Conservation (phyloP, 2,329 filamentous ascomycete genomes). For the Dactylonectria estremocensis region DNA sequence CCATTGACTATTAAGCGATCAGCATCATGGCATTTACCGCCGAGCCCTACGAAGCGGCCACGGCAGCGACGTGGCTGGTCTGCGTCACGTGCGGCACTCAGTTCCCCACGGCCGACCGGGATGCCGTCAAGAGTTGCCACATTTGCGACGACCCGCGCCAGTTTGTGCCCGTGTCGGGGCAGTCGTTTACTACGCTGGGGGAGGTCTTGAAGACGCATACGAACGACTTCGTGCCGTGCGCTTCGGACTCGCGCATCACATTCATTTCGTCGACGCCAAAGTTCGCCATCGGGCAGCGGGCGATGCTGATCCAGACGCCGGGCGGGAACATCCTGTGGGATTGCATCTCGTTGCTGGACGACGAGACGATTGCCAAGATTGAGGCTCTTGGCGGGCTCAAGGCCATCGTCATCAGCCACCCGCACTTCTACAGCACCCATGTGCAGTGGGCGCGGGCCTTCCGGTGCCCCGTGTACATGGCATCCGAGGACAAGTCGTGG, state of each 20-base stretch:
- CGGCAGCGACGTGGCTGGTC: constrained; percentile 60
- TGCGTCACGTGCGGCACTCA: constrained; percentile 82
- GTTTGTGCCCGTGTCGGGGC: constrained; percentile 71
- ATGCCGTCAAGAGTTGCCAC: constrained; percentile 69
- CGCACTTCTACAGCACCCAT: constrained; percentile 87
- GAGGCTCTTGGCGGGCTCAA: constrained; percentile 74
- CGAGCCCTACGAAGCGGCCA: constrained; percentile 43
- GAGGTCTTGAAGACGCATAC: constrained; percentile 60
- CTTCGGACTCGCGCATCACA: constrained; percentile 60
- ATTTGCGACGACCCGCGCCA: constrained; percentile 84
- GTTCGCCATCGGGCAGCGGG: constrained; percentile 83
- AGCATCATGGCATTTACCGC: constrained; percentile 35
- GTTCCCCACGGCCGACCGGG: constrained; percentile 62
- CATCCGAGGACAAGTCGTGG: constrained; percentile 78
- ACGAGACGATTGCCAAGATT: constrained; percentile 72
- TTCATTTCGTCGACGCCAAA: constrained; percentile 68
- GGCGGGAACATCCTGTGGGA: constrained; percentile 86
- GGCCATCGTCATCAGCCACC: constrained; percentile 84
- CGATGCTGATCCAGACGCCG: constrained; percentile 76
- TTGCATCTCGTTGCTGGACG: constrained; percentile 79
- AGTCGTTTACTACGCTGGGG: constrained; percentile 75
- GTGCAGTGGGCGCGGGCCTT: constrained; percentile 81
- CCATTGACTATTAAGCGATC: not conserved
- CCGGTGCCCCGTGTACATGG: constrained; percentile 78
- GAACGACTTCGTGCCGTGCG: constrained; percentile 69